Base-by-base conservation (phyloP, 148 eudicot genomes). In the Tetragonia tetragonoides region DNA sequence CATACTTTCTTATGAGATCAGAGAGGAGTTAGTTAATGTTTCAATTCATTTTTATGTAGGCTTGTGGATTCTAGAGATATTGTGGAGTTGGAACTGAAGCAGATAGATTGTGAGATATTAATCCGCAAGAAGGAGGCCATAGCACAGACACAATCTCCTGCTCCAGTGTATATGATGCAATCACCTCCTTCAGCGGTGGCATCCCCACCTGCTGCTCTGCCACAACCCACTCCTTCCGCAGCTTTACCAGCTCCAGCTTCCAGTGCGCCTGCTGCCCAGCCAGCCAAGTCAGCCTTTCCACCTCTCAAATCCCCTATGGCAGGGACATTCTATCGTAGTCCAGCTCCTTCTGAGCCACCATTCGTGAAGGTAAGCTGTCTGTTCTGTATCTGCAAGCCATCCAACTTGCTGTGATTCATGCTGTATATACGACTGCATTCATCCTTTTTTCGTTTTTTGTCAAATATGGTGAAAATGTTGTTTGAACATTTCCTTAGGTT, bases 51-150 rank as follows among this genome's bases (percentile, higher is more conserved):
- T 41, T 60, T 65, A 15, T 83, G 65, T 79, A 93, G 97, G 85
- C 90, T 93, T 61, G 97, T 93, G 74, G 97, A 93, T 88, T 90
- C 95, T 23, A 88, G 89, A 79, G 97, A 90, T 81, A 93, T 93
- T 66, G 84, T 82, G 78, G 95, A 93, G 74, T 79, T 93, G 77
- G 80, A 93, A 73, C 42, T 91, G 84, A 90, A 93, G 83, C 95
- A 93, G 79, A 83, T 82, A 23, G 93, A 87, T 70, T 93, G 91
- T 87, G 97, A 93, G 84, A 78, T 93, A 51, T 34, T 83, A 79
- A 90, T 93, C 39, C 87, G 97, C 70, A 93, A 93, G 81, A 86
- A 91, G 70, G 92, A 88, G 78, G 97, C 92, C 77, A 66, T 90
- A 84, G 80, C 83, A 54, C 97, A 81, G 44, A 72, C 87, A 49